phyloP scores from a whole-genome alignment of 306 rosid species.

The Parietaria judaica region DNA sequence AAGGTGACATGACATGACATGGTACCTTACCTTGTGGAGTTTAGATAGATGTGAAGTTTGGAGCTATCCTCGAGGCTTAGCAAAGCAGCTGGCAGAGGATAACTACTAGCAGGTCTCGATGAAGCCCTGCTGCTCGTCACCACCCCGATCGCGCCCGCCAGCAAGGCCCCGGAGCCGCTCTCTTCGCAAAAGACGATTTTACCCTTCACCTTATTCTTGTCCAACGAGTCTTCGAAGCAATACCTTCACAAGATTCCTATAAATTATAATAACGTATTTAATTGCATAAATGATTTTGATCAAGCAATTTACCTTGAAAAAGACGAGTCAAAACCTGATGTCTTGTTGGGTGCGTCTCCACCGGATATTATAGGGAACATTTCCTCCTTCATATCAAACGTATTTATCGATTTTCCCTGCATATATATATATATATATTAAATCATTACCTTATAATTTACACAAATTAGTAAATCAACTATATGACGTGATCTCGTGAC shows the following conservation, averaged over 20 bases:
- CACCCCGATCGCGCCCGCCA: conserved; percentile 23
- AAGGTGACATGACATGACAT: no score
- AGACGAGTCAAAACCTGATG: neutral
- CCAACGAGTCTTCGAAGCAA: conserved; percentile 6
- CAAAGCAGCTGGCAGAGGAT: conserved; percentile 26
- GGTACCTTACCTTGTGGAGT: conserved; percentile 15
- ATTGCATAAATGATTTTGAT: no score
- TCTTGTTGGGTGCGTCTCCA: conserved; percentile 35
- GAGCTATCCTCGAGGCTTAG: neutral
- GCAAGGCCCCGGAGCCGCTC: neutral
- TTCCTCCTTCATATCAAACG: conserved; percentile 25
- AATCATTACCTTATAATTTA: no score
- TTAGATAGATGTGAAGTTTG: conserved; percentile 14
- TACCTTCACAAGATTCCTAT: conserved; percentile 15
- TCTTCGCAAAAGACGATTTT: conserved; percentile 22
- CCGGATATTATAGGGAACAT: conserved; percentile 30
- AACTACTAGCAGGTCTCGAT: neutral
- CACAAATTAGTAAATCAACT: no score
- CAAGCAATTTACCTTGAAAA: conserved; percentile 25
- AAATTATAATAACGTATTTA: no score
- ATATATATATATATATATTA: neutral
- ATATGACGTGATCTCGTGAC: no score
- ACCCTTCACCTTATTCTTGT: conserved; percentile 20
- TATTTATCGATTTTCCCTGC: conserved; percentile 45
- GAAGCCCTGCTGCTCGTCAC: neutral